A percentile compares a stretch with the other conserved stretches of the same genome.
These are phyloP conservation scores for Fomitopsis schrenkii DNA, from an alignment of 1,284 basidiomycete species.

Conservation along the genomic window DNA sequence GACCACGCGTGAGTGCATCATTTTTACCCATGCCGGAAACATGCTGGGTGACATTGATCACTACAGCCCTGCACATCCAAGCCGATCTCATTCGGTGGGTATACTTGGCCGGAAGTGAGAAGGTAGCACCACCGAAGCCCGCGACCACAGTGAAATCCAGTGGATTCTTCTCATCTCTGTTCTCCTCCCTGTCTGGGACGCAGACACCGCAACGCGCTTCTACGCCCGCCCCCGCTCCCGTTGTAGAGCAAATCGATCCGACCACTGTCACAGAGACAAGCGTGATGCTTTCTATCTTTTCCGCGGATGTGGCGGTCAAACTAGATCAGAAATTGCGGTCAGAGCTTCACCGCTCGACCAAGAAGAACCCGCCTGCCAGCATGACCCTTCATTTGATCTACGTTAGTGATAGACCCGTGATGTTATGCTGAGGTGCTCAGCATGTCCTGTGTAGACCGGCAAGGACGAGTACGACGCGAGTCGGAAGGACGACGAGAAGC, in stretches of 20 bases:
- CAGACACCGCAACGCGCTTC: conserved; percentile 36
- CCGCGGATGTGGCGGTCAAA: conserved; percentile 75
- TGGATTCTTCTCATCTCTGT: conserved; percentile 77
- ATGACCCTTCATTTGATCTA: conserved; percentile 87
- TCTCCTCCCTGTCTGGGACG: conserved; percentile 55
- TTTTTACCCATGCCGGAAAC: not conserved
- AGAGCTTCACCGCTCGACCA: conserved; percentile 90
- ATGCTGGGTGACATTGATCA: conserved; percentile 1
- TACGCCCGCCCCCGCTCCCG: conserved; percentile 38
- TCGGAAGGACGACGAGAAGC: conserved; percentile 58
- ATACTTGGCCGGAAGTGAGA: conserved; percentile 68
- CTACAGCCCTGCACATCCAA: conserved; percentile 70
- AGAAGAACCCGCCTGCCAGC: conserved; percentile 85
- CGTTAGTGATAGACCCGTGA: conserved; percentile 32
- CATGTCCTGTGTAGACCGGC: conserved; percentile 57
- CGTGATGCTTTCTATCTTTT: conserved; percentile 80
- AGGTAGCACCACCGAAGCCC: conserved; percentile 36
- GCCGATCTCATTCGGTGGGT: conserved; percentile 84
- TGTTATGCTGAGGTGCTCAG: not conserved
- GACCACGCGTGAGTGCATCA: conserved; percentile 51
- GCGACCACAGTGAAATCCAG: conserved; percentile 32
- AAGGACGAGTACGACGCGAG: conserved; percentile 86
- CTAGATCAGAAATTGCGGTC: conserved; percentile 69
- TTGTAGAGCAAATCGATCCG: conserved; percentile 48
- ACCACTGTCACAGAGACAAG: conserved; percentile 54